Evolutionary conservation across 2,329 filamentous ascomycete species (phyloP).

Genomic region (Pyrenophora teres): DNA sequence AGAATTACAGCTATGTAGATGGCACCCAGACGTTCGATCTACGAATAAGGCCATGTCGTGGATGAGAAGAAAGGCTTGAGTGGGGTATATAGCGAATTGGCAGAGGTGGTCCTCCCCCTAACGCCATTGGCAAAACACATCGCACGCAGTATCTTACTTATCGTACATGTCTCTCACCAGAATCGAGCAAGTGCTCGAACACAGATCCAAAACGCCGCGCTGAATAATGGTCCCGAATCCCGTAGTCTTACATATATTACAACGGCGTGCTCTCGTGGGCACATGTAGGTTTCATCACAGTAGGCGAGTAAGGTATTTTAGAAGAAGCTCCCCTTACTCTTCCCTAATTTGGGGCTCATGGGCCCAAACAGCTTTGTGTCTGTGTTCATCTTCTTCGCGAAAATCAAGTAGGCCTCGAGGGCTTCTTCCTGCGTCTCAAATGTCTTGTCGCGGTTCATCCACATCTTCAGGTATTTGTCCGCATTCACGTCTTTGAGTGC

Average conservation of each 20-base stretch:
- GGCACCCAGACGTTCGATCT: background rate
- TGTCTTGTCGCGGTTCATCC: constrained; percentile 36
- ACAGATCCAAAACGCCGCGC: constrained; percentile 1
- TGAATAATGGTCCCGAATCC: background rate
- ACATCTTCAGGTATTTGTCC: constrained; percentile 39
- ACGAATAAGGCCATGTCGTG: constrained; percentile 1
- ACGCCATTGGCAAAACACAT: background rate
- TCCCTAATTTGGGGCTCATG: constrained; percentile 16
- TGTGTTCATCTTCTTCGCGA: constrained; percentile 30
- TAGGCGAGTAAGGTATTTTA: background rate
- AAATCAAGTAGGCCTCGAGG: constrained; percentile 32
- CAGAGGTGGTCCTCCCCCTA: background rate
- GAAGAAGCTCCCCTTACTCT: constrained; percentile 14
- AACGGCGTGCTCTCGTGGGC: constrained; percentile 4
- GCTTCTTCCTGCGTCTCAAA: constrained; percentile 28
- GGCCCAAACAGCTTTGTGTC: constrained; percentile 30
- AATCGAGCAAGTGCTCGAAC: background rate
- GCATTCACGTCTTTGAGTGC: constrained; percentile 32
- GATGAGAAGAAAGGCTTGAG: constrained; percentile 5
- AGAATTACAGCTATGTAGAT: background rate
- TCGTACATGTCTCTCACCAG: constrained; percentile 3
- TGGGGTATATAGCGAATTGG: constrained; percentile 14
- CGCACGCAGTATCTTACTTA: constrained; percentile 3
- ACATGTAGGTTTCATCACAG: background rate
- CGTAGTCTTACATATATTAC: constrained; percentile 9